Evolutionary conservation across 2,329 filamentous ascomycete genomes (phyloP).

Genomic region (Hirsutella rhossiliensis): DNA sequence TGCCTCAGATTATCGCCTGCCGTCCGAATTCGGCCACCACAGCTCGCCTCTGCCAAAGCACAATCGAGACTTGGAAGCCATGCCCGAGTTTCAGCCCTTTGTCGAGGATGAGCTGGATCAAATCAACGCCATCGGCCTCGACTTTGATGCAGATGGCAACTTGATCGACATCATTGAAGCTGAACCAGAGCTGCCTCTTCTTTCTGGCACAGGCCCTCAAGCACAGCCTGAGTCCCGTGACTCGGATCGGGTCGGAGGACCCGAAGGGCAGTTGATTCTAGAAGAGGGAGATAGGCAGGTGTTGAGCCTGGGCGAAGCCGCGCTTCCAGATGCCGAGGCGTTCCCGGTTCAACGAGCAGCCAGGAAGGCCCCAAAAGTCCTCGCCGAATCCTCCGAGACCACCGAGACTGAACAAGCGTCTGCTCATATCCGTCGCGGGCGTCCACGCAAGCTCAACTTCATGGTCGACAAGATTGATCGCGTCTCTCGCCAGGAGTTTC

Average conservation of each 20-base stretch:
- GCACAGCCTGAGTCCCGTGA: not conserved
- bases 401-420: conserved; percentile 8
- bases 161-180: conserved; percentile 27
- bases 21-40: conserved; percentile 19
- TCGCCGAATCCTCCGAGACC: conserved; percentile 10
- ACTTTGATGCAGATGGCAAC: conserved; percentile 41
- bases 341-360: conserved; percentile 15
- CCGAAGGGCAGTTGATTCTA: not conserved
- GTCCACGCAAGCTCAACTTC: conserved; percentile 12
- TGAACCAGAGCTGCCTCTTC: conserved; percentile 31
- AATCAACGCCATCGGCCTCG: conserved; percentile 29
- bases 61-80: conserved; percentile 7
- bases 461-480: conserved; percentile 21
- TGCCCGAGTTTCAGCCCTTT: conserved; percentile 19
- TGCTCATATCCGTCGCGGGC: conserved; percentile 11
- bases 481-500: conserved; percentile 23
- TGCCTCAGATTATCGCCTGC: conserved; percentile 18
- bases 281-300: conserved; percentile 7
- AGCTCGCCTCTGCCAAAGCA: conserved; percentile 16
- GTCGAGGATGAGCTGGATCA: conserved; percentile 25
- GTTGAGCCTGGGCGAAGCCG: conserved; percentile 24
- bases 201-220: conserved; percentile 18
- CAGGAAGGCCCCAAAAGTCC: conserved; percentile 6
- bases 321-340: conserved; percentile 24
- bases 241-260: not conserved